Conservation (phyloP, 768 basidiomycete genomes). For the Pleurotus giganteus region DNA sequence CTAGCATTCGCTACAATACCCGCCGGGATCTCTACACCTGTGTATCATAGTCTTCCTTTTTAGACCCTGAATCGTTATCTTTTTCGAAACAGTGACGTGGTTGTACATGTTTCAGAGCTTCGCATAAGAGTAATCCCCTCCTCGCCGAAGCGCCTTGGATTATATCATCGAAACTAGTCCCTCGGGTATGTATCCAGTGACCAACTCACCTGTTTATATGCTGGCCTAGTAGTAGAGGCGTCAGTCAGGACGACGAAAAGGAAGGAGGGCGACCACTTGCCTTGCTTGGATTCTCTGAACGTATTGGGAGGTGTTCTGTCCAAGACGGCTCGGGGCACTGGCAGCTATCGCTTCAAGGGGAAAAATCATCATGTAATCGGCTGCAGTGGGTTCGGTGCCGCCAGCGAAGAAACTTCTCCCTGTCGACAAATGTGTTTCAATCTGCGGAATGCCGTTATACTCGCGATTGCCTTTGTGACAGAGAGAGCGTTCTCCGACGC, state of each 20-base stretch:
- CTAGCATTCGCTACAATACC: background rate
- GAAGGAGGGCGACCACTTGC: background rate
- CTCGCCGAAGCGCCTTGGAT: slow-evolving; percentile 26
- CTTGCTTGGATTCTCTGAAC: slow-evolving; percentile 13
- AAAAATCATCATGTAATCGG: slow-evolving; percentile 31
- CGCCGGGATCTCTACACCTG: background rate
- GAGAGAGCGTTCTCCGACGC: slow-evolving; percentile 2
- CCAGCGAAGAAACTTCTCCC: slow-evolving; percentile 20
- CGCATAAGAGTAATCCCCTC: slow-evolving; percentile 29
- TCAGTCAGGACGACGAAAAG: background rate
- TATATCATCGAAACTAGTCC: background rate
- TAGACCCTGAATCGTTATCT: slow-evolving; percentile 15
- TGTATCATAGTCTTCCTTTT: slow-evolving; percentile 12
- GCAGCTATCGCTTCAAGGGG: slow-evolving; percentile 17
- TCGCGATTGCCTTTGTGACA: background rate
- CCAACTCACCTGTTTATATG: background rate
- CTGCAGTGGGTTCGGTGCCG: slow-evolving; percentile 26
- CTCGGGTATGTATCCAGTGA: background rate
- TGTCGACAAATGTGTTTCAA: slow-evolving; percentile 19
- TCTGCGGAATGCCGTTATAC: slow-evolving; percentile 9
- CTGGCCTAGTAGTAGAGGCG: background rate
- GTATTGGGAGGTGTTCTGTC: slow-evolving; percentile 11
- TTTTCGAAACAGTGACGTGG: background rate
- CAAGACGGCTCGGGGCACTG: slow-evolving; percentile 8
- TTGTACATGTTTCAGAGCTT: slow-evolving; percentile 8